Percentiles rank a stretch among this genome's conserved stretches.
phyloP scores from a whole-genome alignment of 2,329 filamentous ascomycete genomes.

The Thielaviopsis punctulata region DNA sequence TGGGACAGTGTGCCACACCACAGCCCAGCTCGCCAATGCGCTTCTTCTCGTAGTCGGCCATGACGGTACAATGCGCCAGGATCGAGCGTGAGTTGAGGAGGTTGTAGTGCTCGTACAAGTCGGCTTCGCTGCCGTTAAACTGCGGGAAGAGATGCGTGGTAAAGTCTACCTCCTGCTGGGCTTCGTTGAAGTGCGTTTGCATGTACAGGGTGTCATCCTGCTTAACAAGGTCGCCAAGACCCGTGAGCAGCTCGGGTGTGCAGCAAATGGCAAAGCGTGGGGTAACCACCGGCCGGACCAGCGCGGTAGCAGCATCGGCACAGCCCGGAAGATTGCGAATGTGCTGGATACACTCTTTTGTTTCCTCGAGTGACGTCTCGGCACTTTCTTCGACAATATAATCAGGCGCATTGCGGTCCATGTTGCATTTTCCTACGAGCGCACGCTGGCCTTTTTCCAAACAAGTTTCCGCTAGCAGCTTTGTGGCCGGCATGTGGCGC shows the following conservation, averaged over 20 bases:
- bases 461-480: conserved; percentile 37
- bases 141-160: conserved; percentile 38
- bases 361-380: conserved; percentile 31
- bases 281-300: conserved; percentile 35
- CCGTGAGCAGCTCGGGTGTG: conserved; percentile 32
- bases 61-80: conserved; percentile 49
- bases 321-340: conserved; percentile 21
- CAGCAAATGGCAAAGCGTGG: conserved; percentile 47
- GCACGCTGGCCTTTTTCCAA: conserved; percentile 37
- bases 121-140: conserved; percentile 34
- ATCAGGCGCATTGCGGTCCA: conserved; percentile 38
- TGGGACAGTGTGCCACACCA: conserved; percentile 47
- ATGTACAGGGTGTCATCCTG: conserved; percentile 34
- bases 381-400: conserved; percentile 32
- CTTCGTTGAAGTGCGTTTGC: conserved; percentile 53
- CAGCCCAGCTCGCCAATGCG: conserved; percentile 30
- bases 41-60: conserved; percentile 37
- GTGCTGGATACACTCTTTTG: conserved; percentile 30
- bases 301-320: conserved; percentile 23
- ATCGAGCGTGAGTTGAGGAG: conserved; percentile 39
- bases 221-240: conserved; percentile 35
- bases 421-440: conserved; percentile 45
- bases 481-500: conserved; percentile 37
- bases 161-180: conserved; percentile 38
- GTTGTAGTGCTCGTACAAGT: conserved; percentile 38